Base-by-base conservation (phyloP, 2,329 filamentous ascomycete genomes). In the Didymella arachidicola region DNA sequence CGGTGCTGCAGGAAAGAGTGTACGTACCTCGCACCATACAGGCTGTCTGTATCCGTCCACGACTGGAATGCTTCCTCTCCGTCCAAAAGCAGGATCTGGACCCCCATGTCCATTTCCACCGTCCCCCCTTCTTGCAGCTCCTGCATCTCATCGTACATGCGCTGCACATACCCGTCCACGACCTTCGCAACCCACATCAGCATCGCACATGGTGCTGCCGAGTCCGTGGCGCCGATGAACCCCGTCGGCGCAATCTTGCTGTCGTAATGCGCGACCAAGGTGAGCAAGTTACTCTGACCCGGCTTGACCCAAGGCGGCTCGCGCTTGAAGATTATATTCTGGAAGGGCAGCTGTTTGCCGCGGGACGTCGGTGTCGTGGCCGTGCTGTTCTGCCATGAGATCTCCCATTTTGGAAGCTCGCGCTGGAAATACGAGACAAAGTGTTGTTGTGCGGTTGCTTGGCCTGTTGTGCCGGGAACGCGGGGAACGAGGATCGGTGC, bases 171-270 rank as follows among this genome's bases (percentile, higher is more conserved):
- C 1, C 80, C 83, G 70, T 98, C 93, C 44, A 99, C 86, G 63
- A 87, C 91, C 65, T 89, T 84, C 61, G 93, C 91, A 12, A 89
- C 87, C 74, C 97, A 91, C 86, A 99, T 85, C 58, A 99, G 83
- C 84, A 98, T 93, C 0, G 95, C 95, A 77, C 94, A 98, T 10
- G 95, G 93, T 18, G 91, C 95, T 1, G 95, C 95, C 69, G 92
- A 97, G 73, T 99, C 95, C 14, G 87, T 96, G 0, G 94, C 95
- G 0, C 95, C 95, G 58, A 99, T 90, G 75, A 99, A 99, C 0
- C 93, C 94, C 60, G 88, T 80, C 0, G 93, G 94, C 26, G 82
- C 82, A 57, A 90, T 83, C 78, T 96, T 90, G 73, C 88, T 93
- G 71, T 99, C 95, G 75, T 97, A 98, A 75, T 99, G 95, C 39